These are phyloP conservation scores for Coniella vitis DNA, from an alignment of 2,329 filamentous ascomycete genomes.

Conservation along the genomic window DNA sequence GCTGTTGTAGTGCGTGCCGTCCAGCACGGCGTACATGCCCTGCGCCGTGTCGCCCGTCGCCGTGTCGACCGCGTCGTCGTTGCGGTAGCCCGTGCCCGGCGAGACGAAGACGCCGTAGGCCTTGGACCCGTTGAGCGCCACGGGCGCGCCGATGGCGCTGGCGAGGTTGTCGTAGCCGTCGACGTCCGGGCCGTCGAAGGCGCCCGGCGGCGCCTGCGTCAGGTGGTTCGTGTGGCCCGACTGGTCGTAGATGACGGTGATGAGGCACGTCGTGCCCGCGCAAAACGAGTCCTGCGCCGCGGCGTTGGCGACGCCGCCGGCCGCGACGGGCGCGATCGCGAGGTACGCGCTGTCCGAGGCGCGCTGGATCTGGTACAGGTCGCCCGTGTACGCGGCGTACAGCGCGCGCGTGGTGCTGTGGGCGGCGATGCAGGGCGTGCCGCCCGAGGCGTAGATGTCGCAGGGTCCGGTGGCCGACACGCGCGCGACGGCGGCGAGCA, in stretches of 20 bases:
- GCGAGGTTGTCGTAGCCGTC: constrained; percentile 55
- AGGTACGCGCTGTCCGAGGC: constrained; percentile 42
- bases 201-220: constrained; percentile 53
- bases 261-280: constrained; percentile 52
- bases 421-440: constrained; percentile 57
- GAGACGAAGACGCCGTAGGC: constrained; percentile 58
- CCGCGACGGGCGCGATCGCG: constrained; percentile 42
- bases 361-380: constrained; percentile 55
- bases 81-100: constrained; percentile 57
- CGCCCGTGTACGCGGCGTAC: constrained; percentile 44
- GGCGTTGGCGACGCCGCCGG: constrained; percentile 57
- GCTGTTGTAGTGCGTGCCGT: constrained; percentile 53
- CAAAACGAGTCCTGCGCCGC: constrained; percentile 57
- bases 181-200: constrained; percentile 46
- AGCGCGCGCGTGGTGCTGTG: constrained; percentile 59
- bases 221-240: constrained; percentile 56
- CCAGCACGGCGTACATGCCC: constrained; percentile 55
- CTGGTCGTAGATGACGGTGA: constrained; percentile 60
- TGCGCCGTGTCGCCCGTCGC: constrained; percentile 49
- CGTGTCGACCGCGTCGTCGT: constrained; percentile 43
- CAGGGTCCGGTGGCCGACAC: constrained; percentile 44
- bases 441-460: constrained; percentile 52
- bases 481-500: too few species aligned
- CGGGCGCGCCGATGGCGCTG: constrained; percentile 52
- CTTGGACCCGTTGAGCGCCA: constrained; percentile 53